phyloP scores from a whole-genome alignment of 768 basidiomycete genomes.

The Boletus vinaceobasis region DNA sequence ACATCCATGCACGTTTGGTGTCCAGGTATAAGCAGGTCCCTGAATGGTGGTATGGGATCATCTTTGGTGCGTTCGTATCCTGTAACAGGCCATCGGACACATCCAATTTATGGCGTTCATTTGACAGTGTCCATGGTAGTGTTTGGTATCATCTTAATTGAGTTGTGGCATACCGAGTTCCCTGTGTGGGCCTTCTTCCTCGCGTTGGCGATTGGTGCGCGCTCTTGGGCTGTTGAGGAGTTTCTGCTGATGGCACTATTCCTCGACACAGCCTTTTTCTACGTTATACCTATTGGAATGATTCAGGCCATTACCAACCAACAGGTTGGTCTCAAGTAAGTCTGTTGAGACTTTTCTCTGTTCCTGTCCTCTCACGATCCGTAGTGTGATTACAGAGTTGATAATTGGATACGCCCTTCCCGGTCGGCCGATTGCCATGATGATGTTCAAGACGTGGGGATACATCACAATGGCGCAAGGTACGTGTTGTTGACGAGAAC shows the following conservation, averaged over 20 bases:
- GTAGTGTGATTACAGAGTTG: constrained; percentile 65
- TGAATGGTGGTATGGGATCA: constrained; percentile 52
- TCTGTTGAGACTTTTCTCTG: neutral
- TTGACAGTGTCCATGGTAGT: constrained; percentile 46
- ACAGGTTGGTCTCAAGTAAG: constrained; percentile 56
- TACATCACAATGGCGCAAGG: constrained; percentile 60
- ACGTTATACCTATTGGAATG: constrained; percentile 71
- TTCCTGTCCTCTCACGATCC: neutral
- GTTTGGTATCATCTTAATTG: constrained; percentile 56
- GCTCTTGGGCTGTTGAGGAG: constrained; percentile 7
- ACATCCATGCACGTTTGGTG: constrained; percentile 65
- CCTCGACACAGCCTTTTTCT: constrained; percentile 43
- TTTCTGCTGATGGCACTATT: neutral
- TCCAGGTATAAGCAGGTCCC: constrained; percentile 54
- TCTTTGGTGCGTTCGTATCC: constrained; percentile 22
- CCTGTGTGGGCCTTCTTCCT: constrained; percentile 43
- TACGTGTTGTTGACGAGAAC: neutral
- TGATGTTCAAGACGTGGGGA: constrained; percentile 79
- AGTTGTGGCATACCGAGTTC: constrained; percentile 55
- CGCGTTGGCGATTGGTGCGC: constrained; percentile 25
- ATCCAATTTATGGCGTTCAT: neutral
- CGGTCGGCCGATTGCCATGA: constrained; percentile 72
- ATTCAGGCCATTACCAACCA: constrained; percentile 81
- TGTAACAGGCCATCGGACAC: neutral
- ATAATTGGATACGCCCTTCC: constrained; percentile 55